Conservation (phyloP, 805 yeast genomes). For the Torulaspora delbrueckii region DNA sequence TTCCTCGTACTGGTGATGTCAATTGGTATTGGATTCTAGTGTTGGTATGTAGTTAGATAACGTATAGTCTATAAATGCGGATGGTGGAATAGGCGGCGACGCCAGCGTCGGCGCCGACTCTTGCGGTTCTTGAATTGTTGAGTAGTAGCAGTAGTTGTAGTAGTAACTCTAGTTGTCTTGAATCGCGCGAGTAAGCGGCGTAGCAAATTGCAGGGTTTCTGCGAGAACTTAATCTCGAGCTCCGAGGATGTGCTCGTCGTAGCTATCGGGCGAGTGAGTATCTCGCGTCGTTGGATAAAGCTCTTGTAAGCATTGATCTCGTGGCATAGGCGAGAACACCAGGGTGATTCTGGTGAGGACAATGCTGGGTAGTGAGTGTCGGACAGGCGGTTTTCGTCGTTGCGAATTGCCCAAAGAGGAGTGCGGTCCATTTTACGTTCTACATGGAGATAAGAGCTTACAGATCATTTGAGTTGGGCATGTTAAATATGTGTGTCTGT, state of each 20-base stretch:
- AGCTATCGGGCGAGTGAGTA: not conserved
- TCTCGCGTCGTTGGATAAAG: constrained; percentile 4
- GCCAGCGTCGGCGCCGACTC: not conserved
- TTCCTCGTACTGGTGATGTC: not conserved
- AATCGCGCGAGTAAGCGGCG: not conserved
- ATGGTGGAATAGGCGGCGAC: not conserved
- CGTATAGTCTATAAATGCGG: not conserved
- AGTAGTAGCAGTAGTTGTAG: not conserved
- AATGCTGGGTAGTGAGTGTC: constrained; percentile 1
- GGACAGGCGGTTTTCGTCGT: constrained; percentile 6
- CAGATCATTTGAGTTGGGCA: not conserved
- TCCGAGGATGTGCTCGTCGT: constrained; percentile 1
- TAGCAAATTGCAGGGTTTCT: not conserved
- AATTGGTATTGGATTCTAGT: not conserved
- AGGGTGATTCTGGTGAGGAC: constrained; percentile 1
- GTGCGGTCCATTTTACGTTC: not conserved
- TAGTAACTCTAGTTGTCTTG: not conserved
- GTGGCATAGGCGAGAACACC: constrained; percentile 2
- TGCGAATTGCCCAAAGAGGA: constrained; percentile 6
- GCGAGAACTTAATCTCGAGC: not conserved
- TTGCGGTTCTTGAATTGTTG: not conserved
- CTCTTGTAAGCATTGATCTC: constrained; percentile 3
- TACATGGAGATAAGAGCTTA: not conserved
- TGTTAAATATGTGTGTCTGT: not conserved
- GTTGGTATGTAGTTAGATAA: not conserved